These are phyloP conservation scores for Styphnolobium japonicum DNA, from an alignment of 306 rosid species.

Conservation along the genomic window DNA sequence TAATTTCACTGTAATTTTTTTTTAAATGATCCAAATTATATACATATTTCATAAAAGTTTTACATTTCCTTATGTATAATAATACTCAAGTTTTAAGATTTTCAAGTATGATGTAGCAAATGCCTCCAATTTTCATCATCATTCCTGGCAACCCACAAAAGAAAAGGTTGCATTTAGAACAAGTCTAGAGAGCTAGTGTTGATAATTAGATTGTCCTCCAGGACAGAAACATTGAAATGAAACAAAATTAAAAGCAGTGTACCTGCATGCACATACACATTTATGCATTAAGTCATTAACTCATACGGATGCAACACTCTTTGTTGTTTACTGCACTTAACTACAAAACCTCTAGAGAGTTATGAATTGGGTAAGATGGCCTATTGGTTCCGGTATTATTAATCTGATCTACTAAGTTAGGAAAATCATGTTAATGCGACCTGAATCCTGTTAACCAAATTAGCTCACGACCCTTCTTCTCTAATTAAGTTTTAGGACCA, in stretches of 20 bases:
- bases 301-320: background rate
- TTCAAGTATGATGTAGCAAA: background rate
- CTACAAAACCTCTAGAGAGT: background rate
- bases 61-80: too few species aligned
- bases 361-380: background rate
- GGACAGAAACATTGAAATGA: background rate
- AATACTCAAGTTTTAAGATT: too few species aligned
- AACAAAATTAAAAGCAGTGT: conserved; percentile 7
- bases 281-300: background rate
- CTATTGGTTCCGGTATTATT: background rate
- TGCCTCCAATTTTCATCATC: background rate
- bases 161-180: background rate
- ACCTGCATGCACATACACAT: background rate
- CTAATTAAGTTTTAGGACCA: background rate
- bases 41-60: too few species aligned
- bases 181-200: background rate
- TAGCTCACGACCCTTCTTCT: background rate
- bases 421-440: background rate
- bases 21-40: too few species aligned
- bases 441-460: background rate
- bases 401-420: background rate
- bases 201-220: background rate
- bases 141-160: background rate
- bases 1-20: too few species aligned
- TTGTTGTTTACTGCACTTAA: background rate